Evolutionary conservation across 257 asterid species (phyloP), one percentile per base, ranked within the genome.

Genomic region (Prunella vulgaris): DNA sequence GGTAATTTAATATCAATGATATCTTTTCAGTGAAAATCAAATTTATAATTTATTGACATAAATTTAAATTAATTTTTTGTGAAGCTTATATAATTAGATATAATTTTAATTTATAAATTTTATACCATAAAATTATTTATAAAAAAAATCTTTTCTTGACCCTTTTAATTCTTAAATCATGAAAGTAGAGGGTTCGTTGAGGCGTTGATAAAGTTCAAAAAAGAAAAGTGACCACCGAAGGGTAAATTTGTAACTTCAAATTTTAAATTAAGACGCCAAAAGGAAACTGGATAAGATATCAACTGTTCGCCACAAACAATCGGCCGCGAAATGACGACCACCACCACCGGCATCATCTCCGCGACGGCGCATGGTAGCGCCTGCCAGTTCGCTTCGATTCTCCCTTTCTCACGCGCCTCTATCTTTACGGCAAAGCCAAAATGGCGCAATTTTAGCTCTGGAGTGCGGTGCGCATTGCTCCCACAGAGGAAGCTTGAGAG

Each of bases 401-500:
- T 69, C 40, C 78, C 72, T 7, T 56, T 48, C 53, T 76, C 86
- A 9, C 77, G 49, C 12, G 63, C 70, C 22, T 40, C 82, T 1
- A 27, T 48, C 62, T 73, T 59, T 58, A 65, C 56, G 49, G 52
- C 38, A 12, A 60, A 75, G 20, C 73, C 70, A 44, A 58, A 53
- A 60, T 78, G 71, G 76, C 79, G 73, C 66, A 25, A 24, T 53
- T 58, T 71, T 35, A 49, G 78, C 79, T 60, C 80, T 46, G 17
- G 60, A 20, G 77, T 78, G 64, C 74, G 73, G 62, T 90, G 96
- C 84, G 77, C 83, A 38, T 68, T 78, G 60, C 72, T 44, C 68
- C 76, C 83, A 17, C 76, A 70, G 78, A 74, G 76, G 79, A 78
- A 69, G 78, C 77, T 18, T 57, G 76, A 78, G 79, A 83, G 96